Evolutionary conservation across 2,329 filamentous ascomycete species (phyloP).

Genomic region (Zasmidium citrigriseum): DNA sequence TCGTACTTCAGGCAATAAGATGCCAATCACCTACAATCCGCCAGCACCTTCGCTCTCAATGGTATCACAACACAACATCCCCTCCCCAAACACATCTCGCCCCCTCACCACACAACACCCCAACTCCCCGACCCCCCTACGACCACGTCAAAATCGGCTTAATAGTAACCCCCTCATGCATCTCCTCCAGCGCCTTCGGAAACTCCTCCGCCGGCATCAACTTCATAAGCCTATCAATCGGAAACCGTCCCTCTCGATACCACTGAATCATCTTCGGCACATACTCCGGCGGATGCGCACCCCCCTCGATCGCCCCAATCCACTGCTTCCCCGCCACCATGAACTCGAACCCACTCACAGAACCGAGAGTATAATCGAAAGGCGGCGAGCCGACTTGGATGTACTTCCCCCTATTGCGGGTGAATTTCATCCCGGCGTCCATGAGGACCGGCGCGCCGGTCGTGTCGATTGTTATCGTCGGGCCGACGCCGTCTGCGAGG

Average conservation of each 20-base stretch:
- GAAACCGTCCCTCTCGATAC: constrained; percentile 50
- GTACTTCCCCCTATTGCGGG: constrained; percentile 49
- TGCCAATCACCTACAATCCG: no score
- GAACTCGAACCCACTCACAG: constrained; percentile 46
- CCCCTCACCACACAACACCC: background rate
- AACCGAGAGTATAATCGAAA: constrained; percentile 42
- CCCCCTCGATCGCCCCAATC: constrained; percentile 51
- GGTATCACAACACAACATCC: background rate
- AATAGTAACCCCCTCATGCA: constrained; percentile 41
- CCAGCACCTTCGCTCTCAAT: background rate
- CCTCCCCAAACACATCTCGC: background rate
- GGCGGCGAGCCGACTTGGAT: constrained; percentile 54
- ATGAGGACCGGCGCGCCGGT: constrained; percentile 49
- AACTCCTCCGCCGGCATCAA: constrained; percentile 47
- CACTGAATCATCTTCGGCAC: constrained; percentile 53
- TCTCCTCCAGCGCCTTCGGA: constrained; percentile 43
- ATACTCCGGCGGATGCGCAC: constrained; percentile 44
- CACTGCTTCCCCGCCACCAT: constrained; percentile 52
- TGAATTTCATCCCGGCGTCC: constrained; percentile 44
- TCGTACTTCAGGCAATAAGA: no score
- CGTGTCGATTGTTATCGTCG: constrained; percentile 52
- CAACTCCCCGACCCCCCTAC: background rate
- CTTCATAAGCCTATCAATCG: constrained; percentile 49
- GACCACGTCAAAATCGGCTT: constrained; percentile 47
- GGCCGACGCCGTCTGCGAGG: constrained; percentile 41